Evolutionary conservation across 768 basidiomycete species (phyloP).

Genomic region (Boletus vermiculosoides): DNA sequence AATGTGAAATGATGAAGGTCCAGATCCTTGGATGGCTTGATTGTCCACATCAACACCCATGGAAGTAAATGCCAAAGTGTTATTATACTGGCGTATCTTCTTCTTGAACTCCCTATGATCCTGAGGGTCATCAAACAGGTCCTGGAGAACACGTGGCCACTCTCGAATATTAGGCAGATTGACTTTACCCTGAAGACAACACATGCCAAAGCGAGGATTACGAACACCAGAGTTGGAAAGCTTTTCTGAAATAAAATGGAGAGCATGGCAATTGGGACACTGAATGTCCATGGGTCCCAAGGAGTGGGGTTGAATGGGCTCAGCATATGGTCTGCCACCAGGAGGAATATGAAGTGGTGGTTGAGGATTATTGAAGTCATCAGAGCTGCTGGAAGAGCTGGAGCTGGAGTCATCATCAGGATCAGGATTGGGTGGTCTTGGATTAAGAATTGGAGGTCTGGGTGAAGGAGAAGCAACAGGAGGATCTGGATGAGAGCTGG

Average conservation of each 20-base stretch:
- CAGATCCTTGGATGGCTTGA: neutral
- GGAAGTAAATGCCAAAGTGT: conserved; percentile 3
- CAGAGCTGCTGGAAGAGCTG: no score
- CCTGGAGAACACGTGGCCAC: conserved; percentile 17
- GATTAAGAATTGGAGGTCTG: no score
- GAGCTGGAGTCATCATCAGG: no score
- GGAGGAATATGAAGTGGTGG: neutral
- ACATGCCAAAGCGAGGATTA: conserved; percentile 23
- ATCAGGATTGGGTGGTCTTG: no score
- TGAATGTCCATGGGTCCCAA: conserved; percentile 6
- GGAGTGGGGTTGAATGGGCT: conserved; percentile 7
- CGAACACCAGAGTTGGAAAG: neutral
- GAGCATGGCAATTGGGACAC: conserved; percentile 18
- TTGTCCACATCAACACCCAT: neutral
- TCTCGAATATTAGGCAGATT: conserved; percentile 17
- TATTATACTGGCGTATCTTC: neutral
- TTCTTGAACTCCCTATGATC: neutral
- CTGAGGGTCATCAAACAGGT: no score
- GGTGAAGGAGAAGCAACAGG: no score
- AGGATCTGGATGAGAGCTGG: no score
- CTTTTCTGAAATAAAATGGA: conserved; percentile 18
- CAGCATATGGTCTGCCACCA: conserved; percentile 8
- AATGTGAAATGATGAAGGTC: no score
- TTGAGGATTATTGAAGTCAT: no score
- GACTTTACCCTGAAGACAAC: conserved; percentile 31